These are phyloP conservation scores for Talaromyces sp. DNA, from an alignment of 2,329 filamentous ascomycete species.

Conservation along the genomic window DNA sequence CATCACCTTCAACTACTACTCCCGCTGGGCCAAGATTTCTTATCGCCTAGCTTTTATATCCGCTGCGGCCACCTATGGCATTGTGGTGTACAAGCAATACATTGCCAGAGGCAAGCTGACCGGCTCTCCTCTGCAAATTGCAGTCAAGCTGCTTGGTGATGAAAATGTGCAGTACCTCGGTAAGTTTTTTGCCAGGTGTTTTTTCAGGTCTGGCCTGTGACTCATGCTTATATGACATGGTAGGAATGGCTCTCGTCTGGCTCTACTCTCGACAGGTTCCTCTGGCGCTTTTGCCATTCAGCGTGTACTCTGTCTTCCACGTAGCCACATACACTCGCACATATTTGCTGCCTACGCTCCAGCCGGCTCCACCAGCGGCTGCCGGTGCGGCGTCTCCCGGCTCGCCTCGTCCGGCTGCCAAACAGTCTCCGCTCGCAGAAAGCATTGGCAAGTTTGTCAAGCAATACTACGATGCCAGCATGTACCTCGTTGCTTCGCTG, in stretches of 20 bases:
- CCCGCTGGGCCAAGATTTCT: slow-evolving; percentile 69
- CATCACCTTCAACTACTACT: slow-evolving; percentile 81
- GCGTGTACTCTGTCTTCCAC: slow-evolving; percentile 97
- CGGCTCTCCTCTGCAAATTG: slow-evolving; percentile 57
- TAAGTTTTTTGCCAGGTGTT: slow-evolving; percentile 45
- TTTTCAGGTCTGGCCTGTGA: not conserved
- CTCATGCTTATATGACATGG: slow-evolving; percentile 9
- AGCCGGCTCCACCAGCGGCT: slow-evolving; percentile 54
- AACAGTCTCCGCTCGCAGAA: slow-evolving; percentile 64
- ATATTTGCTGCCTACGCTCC: slow-evolving; percentile 83
- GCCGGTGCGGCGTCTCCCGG: slow-evolving; percentile 51
- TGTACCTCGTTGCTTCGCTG: slow-evolving; percentile 84
- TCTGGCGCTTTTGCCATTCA: slow-evolving; percentile 86
- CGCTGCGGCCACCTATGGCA: slow-evolving; percentile 88
- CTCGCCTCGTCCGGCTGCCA: slow-evolving; percentile 45
- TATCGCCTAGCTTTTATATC: slow-evolving; percentile 90
- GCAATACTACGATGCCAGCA: slow-evolving; percentile 94
- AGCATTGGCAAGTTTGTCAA: slow-evolving; percentile 91
- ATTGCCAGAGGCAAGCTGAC: slow-evolving; percentile 75
- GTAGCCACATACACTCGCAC: slow-evolving; percentile 93
- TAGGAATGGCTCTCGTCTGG: slow-evolving; percentile 93
- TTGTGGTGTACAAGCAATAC: slow-evolving; percentile 97
- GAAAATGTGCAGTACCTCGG: slow-evolving; percentile 98
- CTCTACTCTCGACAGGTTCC: slow-evolving; percentile 85
- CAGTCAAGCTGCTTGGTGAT: slow-evolving; percentile 67